These are phyloP conservation scores for Malus sylvestris DNA, from an alignment of 306 rosid species.

Conservation along the genomic window DNA sequence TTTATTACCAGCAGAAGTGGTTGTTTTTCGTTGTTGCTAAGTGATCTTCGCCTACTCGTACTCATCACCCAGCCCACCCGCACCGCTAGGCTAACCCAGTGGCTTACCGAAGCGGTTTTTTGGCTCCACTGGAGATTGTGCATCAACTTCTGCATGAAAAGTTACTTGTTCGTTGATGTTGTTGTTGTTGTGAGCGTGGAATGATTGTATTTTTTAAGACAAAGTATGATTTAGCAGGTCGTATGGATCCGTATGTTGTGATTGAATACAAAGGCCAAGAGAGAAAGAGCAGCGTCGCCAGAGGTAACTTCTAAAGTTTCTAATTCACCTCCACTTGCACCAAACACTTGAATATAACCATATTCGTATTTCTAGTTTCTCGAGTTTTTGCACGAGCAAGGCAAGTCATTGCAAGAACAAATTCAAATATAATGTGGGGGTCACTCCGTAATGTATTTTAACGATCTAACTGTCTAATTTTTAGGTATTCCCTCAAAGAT, in stretches of 20 bases:
- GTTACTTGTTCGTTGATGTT: not conserved
- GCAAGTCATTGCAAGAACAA: not conserved
- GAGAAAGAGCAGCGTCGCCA: conserved; percentile 57
- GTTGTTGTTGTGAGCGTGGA: not conserved
- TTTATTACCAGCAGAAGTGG: not conserved
- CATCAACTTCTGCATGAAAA: not conserved
- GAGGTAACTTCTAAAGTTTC: conserved; percentile 34
- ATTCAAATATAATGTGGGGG: no score
- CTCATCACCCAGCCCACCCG: no score
- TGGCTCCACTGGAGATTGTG: not conserved
- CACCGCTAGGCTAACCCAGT: no score
- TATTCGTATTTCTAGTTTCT: not conserved
- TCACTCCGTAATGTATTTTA: no score
- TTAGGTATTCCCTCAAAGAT: no score
- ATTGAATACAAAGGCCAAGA: conserved; percentile 73
- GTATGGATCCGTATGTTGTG: conserved; percentile 77
- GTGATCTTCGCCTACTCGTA: no score
- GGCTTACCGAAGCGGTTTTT: not conserved
- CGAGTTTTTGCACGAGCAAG: not conserved
- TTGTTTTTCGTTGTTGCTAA: not conserved
- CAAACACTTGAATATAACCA: not conserved
- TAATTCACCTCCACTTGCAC: not conserved
- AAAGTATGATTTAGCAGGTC: conserved; percentile 24
- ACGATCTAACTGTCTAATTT: no score
- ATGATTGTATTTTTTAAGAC: not conserved